These are phyloP conservation scores for Fusarium brachygibbosum DNA, from an alignment of 2,329 filamentous ascomycete genomes.

Conservation along the genomic window DNA sequence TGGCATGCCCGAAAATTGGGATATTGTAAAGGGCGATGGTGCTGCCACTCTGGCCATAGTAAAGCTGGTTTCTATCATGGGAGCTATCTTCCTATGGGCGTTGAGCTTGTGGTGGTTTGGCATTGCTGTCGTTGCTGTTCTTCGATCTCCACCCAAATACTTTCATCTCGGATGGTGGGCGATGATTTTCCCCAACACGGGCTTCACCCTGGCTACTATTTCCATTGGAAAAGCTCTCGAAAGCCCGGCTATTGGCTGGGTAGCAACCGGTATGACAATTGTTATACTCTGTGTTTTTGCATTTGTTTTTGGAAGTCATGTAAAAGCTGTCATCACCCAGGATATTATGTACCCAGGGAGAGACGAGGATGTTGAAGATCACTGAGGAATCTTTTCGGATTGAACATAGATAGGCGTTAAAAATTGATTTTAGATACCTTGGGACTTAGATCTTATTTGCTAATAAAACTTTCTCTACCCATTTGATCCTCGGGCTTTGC, in stretches of 20 bases:
- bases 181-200: conserved; percentile 72
- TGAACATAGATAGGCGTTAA: not conserved
- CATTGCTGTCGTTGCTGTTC: conserved; percentile 53
- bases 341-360: conserved; percentile 68
- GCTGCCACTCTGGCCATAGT: conserved; percentile 58
- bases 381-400: conserved; percentile 44
- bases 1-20: conserved; percentile 58
- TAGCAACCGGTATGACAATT: conserved; percentile 65
- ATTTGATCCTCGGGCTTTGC: no score
- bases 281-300: conserved; percentile 58
- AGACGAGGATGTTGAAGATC: conserved; percentile 66
- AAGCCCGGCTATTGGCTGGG: conserved; percentile 60
- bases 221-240: conserved; percentile 63
- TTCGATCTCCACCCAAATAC: conserved; percentile 58
- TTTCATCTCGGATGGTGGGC: conserved; percentile 75
- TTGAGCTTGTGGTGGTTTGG: conserved; percentile 70
- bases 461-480: not conserved
- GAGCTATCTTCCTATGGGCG: conserved; percentile 74
- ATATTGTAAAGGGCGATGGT: conserved; percentile 57
- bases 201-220: conserved; percentile 69
- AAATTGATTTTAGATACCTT: not conserved
- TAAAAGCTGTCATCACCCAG: conserved; percentile 62
- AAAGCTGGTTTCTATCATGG: conserved; percentile 60
- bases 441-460: not conserved
- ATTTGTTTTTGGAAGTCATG: conserved; percentile 58